Evolutionary conservation across 176 grass and related monocot species (phyloP).

Genomic region (Triticum urartu): DNA sequence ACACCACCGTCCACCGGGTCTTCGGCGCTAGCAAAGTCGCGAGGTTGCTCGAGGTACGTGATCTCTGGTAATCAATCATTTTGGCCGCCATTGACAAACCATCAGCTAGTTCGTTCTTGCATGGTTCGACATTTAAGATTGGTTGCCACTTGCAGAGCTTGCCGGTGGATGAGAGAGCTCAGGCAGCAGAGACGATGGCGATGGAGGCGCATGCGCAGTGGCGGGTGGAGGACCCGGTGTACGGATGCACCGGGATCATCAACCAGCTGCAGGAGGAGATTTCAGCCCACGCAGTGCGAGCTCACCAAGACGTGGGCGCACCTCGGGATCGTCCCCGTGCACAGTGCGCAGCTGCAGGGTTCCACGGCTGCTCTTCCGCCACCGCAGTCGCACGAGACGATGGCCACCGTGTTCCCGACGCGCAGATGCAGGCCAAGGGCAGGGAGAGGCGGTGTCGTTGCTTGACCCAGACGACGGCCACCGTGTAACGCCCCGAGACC

Average conservation of each 20-base stretch:
- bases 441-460: too few species aligned
- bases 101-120: too few species aligned
- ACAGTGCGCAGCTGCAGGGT: neutral
- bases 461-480: too few species aligned
- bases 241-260: conserved; percentile 57
- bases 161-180: conserved; percentile 31
- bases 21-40: conserved; percentile 79
- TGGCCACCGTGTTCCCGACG: neutral
- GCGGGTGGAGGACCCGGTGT: conserved; percentile 73
- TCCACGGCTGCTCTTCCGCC: neutral
- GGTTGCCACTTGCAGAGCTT: conserved; percentile 28
- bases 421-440: neutral
- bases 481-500: too few species aligned
- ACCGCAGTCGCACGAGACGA: too few species aligned
- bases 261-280: conserved; percentile 53
- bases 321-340: conserved; percentile 27
- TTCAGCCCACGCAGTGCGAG: conserved; percentile 36
- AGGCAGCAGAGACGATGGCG: conserved; percentile 51
- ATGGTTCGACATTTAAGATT: neutral
- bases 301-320: conserved; percentile 49
- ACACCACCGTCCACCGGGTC: conserved; percentile 54
- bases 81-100: neutral
- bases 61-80: neutral
- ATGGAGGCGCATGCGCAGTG: conserved; percentile 45
- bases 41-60: conserved; percentile 54